Percentiles rank a stretch among this genome's conserved stretches.
These are phyloP conservation scores for Solanum piurae DNA, from an alignment of 257 asterid genomes.

Conservation along the genomic window DNA sequence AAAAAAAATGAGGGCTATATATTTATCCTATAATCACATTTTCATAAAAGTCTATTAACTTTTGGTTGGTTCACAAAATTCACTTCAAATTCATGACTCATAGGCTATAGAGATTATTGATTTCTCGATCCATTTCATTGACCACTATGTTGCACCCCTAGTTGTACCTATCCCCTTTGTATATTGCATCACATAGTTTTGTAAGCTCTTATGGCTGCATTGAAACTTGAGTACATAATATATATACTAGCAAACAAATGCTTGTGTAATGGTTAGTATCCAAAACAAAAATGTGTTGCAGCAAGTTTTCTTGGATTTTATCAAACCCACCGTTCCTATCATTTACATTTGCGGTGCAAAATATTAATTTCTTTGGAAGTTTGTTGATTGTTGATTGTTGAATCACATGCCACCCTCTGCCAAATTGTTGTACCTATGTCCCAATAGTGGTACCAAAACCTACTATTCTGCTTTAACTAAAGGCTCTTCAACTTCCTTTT, in stretches of 20 bases:
- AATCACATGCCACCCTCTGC: constrained; percentile 19
- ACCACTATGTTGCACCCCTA: background rate
- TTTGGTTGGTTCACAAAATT: background rate
- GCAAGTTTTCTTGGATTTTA: background rate
- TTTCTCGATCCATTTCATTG: background rate
- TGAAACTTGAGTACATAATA: background rate
- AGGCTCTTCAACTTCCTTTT: background rate
- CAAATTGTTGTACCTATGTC: constrained; percentile 10
- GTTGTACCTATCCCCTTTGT: background rate
- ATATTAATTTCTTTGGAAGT: background rate
- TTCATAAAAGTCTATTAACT: background rate
- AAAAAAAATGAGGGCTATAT: background rate
- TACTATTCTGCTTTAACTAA: background rate
- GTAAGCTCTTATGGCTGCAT: background rate
- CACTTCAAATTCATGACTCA: background rate
- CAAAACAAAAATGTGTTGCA: background rate
- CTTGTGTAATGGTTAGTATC: background rate
- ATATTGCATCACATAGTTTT: background rate
- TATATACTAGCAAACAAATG: background rate
- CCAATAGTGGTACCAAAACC: constrained; percentile 1
- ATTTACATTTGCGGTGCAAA: background rate
- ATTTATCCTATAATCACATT: background rate
- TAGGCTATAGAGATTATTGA: background rate
- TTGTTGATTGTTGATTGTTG: background rate
- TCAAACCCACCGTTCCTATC: background rate